Evolutionary conservation across 2,329 filamentous ascomycete species (phyloP).

Genomic region (Cladosporium sp.): DNA sequence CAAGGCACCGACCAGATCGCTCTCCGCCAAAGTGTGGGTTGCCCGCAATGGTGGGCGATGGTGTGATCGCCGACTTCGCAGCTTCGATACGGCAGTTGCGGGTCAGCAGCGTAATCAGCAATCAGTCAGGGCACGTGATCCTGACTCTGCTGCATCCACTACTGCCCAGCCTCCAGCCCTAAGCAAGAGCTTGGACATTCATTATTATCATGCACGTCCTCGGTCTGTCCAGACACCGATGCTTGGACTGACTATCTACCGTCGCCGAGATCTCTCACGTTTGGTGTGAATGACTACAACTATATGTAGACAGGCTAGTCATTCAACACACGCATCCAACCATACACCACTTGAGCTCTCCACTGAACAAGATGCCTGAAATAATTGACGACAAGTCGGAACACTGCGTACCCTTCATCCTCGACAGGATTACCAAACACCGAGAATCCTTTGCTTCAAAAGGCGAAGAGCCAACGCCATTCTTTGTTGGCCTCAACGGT

Average conservation of each 20-base stretch:
- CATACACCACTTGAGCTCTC: not conserved
- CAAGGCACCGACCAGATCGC: conserved; percentile 14
- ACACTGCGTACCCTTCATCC: conserved; percentile 75
- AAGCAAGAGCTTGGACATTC: not conserved
- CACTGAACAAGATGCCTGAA: conserved; percentile 41
- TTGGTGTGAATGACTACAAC: not conserved
- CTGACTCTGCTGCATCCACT: not conserved
- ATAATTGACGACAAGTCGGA: conserved; percentile 77
- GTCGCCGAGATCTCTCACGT: conserved; percentile 2
- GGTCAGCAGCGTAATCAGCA: not conserved
- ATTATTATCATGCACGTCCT: not conserved
- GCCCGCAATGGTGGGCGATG: conserved; percentile 14
- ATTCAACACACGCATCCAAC: not conserved
- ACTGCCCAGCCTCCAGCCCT: not conserved
- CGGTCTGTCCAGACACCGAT: conserved; percentile 15
- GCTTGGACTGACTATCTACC: conserved; percentile 14
- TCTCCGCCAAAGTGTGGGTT: conserved; percentile 17
- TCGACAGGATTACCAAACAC: conserved; percentile 58
- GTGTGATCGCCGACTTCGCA: conserved; percentile 11
- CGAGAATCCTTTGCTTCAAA: conserved; percentile 38
- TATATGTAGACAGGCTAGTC: not conserved
- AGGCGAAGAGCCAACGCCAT: conserved; percentile 55
- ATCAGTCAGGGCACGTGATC: not conserved
- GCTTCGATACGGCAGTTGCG: not conserved
- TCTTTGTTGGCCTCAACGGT: conserved; percentile 86